These are phyloP conservation scores for Coemansia sp. DNA, from an alignment of 192 early-diverging fungal species.

Conservation along the genomic window DNA sequence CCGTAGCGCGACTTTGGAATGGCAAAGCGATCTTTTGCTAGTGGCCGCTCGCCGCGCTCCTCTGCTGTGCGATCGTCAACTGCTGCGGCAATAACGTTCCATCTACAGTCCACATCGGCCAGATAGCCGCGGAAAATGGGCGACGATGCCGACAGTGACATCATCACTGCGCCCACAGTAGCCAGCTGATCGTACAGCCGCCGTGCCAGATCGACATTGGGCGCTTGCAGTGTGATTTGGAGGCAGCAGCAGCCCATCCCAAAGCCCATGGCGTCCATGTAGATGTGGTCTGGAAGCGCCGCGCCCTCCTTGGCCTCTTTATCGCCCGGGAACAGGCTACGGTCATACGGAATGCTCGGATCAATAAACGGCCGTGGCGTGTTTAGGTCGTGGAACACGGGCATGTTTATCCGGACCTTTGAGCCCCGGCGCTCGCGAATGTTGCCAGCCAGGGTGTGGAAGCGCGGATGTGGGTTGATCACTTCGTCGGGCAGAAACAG, in stretches of 20 bases:
- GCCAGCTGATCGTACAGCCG: conserved; percentile 94
- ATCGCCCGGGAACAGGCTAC: conserved; percentile 61
- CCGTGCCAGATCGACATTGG: conserved; percentile 87
- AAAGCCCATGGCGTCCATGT: conserved; percentile 99
- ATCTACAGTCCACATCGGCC: conserved; percentile 94
- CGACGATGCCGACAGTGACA: conserved; percentile 87
- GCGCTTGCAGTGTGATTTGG: conserved; percentile 97
- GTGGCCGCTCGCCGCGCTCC: conserved; percentile 78
- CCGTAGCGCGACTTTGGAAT: conserved; percentile 97
- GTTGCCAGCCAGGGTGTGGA: conserved; percentile 88
- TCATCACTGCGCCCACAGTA: conserved; percentile 86
- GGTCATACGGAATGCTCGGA: conserved; percentile 64
- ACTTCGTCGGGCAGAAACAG: conserved; percentile 92
- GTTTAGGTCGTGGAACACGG: conserved; percentile 87
- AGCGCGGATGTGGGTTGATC: conserved; percentile 93
- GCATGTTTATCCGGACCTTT: conserved; percentile 96
- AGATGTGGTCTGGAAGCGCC: conserved; percentile 89
- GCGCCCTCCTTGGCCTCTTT: conserved; percentile 70
- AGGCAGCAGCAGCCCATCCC: conserved; percentile 98
- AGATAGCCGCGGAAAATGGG: conserved; percentile 94
- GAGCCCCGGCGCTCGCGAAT: conserved; percentile 88
- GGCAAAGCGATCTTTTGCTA: conserved; percentile 68
- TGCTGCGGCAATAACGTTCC: conserved; percentile 91
- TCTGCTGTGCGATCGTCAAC: conserved; percentile 92
- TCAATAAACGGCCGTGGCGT: conserved; percentile 88